Base-by-base conservation (phyloP, 176 grass and related monocot genomes). In the Chrysopogon serrulatus region DNA sequence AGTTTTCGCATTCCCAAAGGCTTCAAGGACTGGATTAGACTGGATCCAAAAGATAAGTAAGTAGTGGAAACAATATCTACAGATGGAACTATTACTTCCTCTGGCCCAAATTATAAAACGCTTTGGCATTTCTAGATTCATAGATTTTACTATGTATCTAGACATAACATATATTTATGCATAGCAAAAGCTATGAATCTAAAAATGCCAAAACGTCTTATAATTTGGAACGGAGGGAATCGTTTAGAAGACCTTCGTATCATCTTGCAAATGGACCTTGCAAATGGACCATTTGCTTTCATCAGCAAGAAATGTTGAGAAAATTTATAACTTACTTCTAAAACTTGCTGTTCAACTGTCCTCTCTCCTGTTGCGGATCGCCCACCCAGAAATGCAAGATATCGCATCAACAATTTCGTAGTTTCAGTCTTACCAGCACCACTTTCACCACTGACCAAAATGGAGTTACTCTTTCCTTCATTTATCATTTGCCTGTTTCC, bases 1-100 rank as follows among this genome's bases (percentile, higher is more conserved):
- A 84, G 96, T 99, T 90, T 99, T 99, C 0, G 96, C 91, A 94
- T 99, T 99, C 71, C 96, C 96, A 94, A 99, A 99, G 78, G 96
- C 96, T 99, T 99, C 96, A 83, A 99, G 96, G 68, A 99, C 93
- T 80, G 96, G 96, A 65, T 99, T 99, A 56, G 96, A 99, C 96
- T 95, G 83, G 37, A 86, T 71, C 33, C n/a, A 78, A 63, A 73
- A 79, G 14, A 76, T 49, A 57, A 94, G 48, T 65, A 34, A 76
- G 75, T 60, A 70, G 26, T 21, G 56, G 13, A 62, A 79, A 47
- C 28, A 76, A 24, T 77, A 80, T 37, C 49, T 44, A 32, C 24
- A 76, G 71, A 60, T 83, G 18, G 65, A 90, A 79, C 83, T 51
- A 5, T 35, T 61, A 35, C n/a, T n/a, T n/a, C n/a, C n/a, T n/a